These are phyloP conservation scores for Striga hermonthica DNA, from an alignment of 305 asterid genomes.

Conservation along the genomic window DNA sequence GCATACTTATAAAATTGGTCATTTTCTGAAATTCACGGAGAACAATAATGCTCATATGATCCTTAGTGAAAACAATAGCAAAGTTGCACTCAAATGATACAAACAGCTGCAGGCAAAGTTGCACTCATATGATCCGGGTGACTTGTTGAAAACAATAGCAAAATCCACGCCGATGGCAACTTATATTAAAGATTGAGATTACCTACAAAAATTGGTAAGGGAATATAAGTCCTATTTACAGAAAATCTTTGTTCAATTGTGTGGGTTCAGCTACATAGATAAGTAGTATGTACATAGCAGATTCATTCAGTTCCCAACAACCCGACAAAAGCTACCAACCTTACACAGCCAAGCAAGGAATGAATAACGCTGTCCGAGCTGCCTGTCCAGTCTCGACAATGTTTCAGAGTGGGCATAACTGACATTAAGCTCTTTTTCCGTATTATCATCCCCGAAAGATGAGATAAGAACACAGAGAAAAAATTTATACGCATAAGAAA, in stretches of 20 bases:
- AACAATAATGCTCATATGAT: too few relatives aligned
- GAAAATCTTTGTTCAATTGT: neutral
- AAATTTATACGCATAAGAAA: too few relatives aligned
- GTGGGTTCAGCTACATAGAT: neutral
- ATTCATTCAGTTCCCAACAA: neutral
- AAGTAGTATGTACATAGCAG: neutral
- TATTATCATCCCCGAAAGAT: too few relatives aligned
- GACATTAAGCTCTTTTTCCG: too few relatives aligned
- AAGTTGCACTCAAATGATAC: neutral
- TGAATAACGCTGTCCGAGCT: too few relatives aligned
- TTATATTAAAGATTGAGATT: neutral
- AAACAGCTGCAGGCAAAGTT: neutral
- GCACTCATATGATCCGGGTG: neutral
- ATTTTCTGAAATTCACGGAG: neutral
- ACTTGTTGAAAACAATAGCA: neutral
- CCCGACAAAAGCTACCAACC: neutral
- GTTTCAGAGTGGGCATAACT: too few relatives aligned
- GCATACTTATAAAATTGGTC: neutral
- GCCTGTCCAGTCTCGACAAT: too few relatives aligned
- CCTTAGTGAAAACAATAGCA: too few relatives aligned
- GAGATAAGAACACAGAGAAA: too few relatives aligned
- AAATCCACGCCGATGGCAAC: neutral
- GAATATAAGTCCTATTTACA: too few relatives aligned
- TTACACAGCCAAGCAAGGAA: too few relatives aligned
- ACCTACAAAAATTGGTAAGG: neutral